Base-by-base conservation (phyloP, 169 alveolate species). In the Cyclospora cayetanensis region DNA sequence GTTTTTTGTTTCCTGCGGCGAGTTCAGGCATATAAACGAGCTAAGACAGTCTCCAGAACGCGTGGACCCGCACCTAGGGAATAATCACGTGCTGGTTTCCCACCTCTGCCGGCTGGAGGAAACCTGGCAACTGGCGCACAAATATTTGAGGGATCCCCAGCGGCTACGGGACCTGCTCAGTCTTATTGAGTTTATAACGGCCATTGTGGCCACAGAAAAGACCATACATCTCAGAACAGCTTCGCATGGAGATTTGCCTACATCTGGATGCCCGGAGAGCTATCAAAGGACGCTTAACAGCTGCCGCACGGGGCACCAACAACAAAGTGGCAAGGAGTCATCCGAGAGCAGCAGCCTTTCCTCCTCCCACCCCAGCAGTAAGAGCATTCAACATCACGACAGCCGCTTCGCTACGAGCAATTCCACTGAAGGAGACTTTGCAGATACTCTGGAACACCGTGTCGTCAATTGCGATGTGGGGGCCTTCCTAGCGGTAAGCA, bases 401-500 rank as follows among this genome's bases (percentile, higher is more conserved):
- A 46, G n/a, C n/a, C 60, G 60, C 60, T 11, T 46, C 7, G n/a
- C 74, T 5, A 60, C 74, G 5, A 60, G 34, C 31, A 60, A 11
- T 11, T 25, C 22, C 35, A 60, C 74, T 46, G 79, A 66, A 27
- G 42, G 79, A 5, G 79, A 66, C n/a, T 4, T 20, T n/a, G 4
- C 79, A 66, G 79, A 66, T 37, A 72, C 88, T 1, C 90, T 89
- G 34, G 93, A 89, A 89, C 91, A 91, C 37, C 85, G 85, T 18
- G 55, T 91, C 27, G 37, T 91, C 11, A 82, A 63, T 0, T 91
- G 94, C 37, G 94, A 91, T 31, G 94, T 91, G 34, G 91, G 85
- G n/a, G 94, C 94, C 20, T 79, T 91, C 20, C 70, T 91, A 22
- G 91, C 91, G 15, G 90, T 80, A n/a, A 80, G 88, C 65, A 35